Evolutionary conservation across 148 eudicot species (phyloP).

Genomic region (Amaranthus palmeri): DNA sequence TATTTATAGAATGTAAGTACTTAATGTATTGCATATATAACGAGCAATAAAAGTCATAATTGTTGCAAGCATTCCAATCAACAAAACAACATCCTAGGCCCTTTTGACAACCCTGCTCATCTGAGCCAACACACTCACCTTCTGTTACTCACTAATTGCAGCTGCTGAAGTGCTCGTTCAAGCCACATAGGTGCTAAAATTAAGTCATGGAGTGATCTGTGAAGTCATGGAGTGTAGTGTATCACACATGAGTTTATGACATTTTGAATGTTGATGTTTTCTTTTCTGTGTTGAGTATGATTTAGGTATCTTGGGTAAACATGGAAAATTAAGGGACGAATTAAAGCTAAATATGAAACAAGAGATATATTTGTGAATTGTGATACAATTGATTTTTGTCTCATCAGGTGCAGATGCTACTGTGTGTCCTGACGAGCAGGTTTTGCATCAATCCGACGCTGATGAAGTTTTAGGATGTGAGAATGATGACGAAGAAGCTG

Average conservation of each 20-base stretch:
- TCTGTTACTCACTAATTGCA: too few relatives aligned
- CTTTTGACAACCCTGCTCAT: too few relatives aligned
- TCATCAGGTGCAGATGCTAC: slow-evolving; percentile 51
- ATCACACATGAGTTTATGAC: neutral
- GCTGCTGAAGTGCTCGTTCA: too few relatives aligned
- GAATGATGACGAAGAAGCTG: slow-evolving; percentile 72
- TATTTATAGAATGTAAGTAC: too few relatives aligned
- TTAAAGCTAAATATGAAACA: neutral
- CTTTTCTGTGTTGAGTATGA: neutral
- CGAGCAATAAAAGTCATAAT: too few relatives aligned
- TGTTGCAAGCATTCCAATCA: too few relatives aligned
- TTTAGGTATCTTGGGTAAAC: neutral
- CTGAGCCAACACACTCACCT: too few relatives aligned
- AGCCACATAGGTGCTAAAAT: too few relatives aligned
- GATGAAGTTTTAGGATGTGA: slow-evolving; percentile 59
- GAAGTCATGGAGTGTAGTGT: neutral
- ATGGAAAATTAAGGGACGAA: neutral
- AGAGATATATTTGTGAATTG: neutral
- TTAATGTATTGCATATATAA: too few relatives aligned
- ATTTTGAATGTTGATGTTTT: neutral
- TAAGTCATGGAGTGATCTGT: too few relatives aligned
- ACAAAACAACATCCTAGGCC: too few relatives aligned
- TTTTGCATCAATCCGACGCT: slow-evolving; percentile 59
- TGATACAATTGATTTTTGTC: neutral
- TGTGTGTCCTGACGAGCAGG: slow-evolving; percentile 72